These are phyloP conservation scores for Hypoxylon sp. DNA, from an alignment of 2,329 filamentous ascomycete species.

Conservation along the genomic window DNA sequence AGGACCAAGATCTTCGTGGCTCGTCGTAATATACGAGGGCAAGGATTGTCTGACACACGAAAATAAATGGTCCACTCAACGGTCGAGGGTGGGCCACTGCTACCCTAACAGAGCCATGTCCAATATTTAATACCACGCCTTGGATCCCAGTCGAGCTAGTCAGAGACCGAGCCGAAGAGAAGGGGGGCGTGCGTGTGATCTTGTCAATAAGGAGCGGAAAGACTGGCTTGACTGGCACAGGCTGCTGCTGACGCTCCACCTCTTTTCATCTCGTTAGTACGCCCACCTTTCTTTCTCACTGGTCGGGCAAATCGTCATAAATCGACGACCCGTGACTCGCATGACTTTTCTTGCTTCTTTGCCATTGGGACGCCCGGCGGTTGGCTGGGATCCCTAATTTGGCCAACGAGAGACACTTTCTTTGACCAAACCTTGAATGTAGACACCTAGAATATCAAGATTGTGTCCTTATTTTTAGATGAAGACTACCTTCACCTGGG, in stretches of 20 bases:
- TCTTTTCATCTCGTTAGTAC: constrained; percentile 50
- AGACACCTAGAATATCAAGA: constrained; percentile 15
- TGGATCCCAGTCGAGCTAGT: constrained; percentile 42
- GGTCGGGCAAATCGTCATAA: constrained; percentile 54
- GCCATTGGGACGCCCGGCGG: constrained; percentile 46
- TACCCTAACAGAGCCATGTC: constrained; percentile 49
- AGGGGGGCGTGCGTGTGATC: constrained; percentile 53
- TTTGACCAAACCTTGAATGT: constrained; percentile 38
- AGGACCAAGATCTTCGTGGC: constrained; percentile 59
- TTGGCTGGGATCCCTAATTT: constrained; percentile 45
- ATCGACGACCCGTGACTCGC: constrained; percentile 55
- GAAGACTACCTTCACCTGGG: constrained; percentile 32
- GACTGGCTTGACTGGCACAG: constrained; percentile 44
- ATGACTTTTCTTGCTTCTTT: constrained; percentile 50
- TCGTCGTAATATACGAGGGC: constrained; percentile 66
- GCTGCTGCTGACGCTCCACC: constrained; percentile 53
- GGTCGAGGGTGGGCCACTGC: constrained; percentile 50
- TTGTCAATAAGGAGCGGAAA: constrained; percentile 34
- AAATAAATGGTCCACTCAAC: constrained; percentile 58
- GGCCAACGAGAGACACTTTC: constrained; percentile 40
- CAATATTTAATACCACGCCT: constrained; percentile 52
- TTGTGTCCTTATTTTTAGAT: constrained; percentile 35
- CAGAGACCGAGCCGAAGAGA: constrained; percentile 45
- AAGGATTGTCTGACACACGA: constrained; percentile 67
- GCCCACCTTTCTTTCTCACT: constrained; percentile 44